Evolutionary conservation across 208 protist genomes (phyloP).

Genomic region (Tetramitus jugosus): DNA sequence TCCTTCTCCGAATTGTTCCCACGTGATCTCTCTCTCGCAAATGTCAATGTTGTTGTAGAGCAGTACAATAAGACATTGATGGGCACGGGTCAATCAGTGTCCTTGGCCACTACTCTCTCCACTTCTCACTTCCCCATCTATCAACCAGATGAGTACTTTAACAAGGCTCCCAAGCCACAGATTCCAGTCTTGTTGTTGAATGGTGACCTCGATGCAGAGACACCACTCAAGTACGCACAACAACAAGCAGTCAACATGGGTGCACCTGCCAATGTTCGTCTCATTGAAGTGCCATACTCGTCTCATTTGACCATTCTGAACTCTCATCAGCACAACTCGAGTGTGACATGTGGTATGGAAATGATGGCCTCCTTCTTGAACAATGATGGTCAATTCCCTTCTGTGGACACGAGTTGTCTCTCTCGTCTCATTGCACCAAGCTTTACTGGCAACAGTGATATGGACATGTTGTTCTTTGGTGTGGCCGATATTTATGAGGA

Average conservation of each 20-base stretch:
- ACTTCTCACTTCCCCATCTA: no score
- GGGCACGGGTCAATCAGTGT: neutral
- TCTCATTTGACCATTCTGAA: neutral
- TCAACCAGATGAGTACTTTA: neutral
- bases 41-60: no score
- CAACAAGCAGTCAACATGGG: neutral
- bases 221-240: neutral
- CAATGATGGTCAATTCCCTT: neutral
- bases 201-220: neutral
- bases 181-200: neutral
- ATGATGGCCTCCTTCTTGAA: neutral
- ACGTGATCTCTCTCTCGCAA: no score
- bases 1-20: neutral
- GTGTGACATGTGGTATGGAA: conserved; percentile 3
- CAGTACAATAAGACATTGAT: neutral
- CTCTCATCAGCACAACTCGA: no score
- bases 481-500: neutral
- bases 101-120: neutral
- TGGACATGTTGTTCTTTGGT: neutral
- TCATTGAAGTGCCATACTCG: neutral
- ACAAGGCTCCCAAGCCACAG: neutral
- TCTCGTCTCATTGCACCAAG: neutral
- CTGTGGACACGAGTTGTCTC: neutral
- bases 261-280: neutral
- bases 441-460: neutral